Evolutionary conservation across 2,329 filamentous ascomycete species (phyloP).

Genomic region (Rutstroemia sp.): DNA sequence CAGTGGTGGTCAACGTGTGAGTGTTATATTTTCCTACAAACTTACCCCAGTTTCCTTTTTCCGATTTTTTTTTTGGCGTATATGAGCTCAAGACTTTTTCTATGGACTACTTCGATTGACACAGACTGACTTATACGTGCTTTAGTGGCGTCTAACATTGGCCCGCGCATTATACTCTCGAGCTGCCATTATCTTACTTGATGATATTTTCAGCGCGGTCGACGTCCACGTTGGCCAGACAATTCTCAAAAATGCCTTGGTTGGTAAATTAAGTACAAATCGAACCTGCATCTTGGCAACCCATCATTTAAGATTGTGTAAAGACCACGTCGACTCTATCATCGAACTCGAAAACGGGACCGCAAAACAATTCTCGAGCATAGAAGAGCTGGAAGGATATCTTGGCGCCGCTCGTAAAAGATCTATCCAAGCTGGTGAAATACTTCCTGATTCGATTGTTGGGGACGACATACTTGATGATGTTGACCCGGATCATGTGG

Average conservation of each 20-base stretch:
- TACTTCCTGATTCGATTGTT: no score
- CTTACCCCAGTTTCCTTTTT: no score
- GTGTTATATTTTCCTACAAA: no score
- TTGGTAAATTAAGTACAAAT: slow-evolving; percentile 57
- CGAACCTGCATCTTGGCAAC: slow-evolving; percentile 72
- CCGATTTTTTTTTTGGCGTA: no score
- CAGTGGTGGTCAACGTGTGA: slow-evolving; percentile 61
- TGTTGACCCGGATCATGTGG: not conserved
- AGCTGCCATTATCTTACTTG: slow-evolving; percentile 67
- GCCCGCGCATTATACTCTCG: slow-evolving; percentile 72
- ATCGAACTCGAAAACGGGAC: slow-evolving; percentile 43
- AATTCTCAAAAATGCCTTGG: slow-evolving; percentile 67
- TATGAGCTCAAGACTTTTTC: no score
- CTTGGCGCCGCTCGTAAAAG: slow-evolving; percentile 1
- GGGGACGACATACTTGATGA: no score
- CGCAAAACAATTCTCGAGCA: slow-evolving; percentile 4
- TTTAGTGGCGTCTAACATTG: slow-evolving; percentile 65
- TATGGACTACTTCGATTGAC: slow-evolving; percentile 28
- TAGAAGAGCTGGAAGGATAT: slow-evolving; percentile 9
- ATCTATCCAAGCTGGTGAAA: not conserved
- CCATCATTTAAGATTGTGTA: slow-evolving; percentile 67
- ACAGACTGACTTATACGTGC: no score
- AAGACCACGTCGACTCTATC: slow-evolving; percentile 57
- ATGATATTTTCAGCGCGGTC: slow-evolving; percentile 73
- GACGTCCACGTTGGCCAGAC: slow-evolving; percentile 74